Base-by-base conservation (phyloP, 2,329 filamentous ascomycete species). In the Cladosporium sp. region DNA sequence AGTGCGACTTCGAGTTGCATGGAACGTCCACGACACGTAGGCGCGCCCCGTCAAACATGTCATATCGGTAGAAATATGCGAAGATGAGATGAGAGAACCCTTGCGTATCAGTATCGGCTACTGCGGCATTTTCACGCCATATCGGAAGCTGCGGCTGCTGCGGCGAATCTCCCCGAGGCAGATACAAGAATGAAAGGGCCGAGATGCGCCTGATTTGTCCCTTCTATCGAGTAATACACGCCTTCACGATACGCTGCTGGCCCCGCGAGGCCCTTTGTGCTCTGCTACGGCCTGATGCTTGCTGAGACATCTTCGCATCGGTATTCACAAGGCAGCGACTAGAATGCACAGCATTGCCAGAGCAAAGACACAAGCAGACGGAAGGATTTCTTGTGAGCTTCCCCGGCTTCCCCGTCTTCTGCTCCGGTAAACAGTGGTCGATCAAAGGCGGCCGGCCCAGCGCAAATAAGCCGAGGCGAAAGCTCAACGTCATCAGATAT, bases 141-240 rank as follows among this genome's bases (percentile, higher is more conserved):
- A 36, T 50, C 25, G 52, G 40, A 55, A 36, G 52, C 24, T 45
- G 40, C 52, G 52, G 40, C n/a, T 55, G 36, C 34, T 47, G 52
- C 52, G 52, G 52, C 32, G 50, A 32, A 8, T 36, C 47, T 50
- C 20, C 19, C 22, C 39, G 17, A 37, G 34, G 34, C 7, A 32
- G 51, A 44, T 35, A 54, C 13, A 19, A 45, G 24, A 35, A 20
- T 35, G 28, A 48, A 48, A 48, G 34, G 24, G 45, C 45, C 45
- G 45, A 35, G n/a, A 19, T 19, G 45, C 45, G 45, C 45, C n/a
- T 48, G 45, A 48, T 48, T 39, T 48, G 45, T 34, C 10, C 10
- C 17, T 19, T 48, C 45, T 9, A 22, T 48, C 45, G 42, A 32
- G 45, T 48, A 24, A 48, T 48, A 48, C 45, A 48, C 24, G 22